Conservation (phyloP, 441 rosid species). For the Erysimum pusillum region DNA sequence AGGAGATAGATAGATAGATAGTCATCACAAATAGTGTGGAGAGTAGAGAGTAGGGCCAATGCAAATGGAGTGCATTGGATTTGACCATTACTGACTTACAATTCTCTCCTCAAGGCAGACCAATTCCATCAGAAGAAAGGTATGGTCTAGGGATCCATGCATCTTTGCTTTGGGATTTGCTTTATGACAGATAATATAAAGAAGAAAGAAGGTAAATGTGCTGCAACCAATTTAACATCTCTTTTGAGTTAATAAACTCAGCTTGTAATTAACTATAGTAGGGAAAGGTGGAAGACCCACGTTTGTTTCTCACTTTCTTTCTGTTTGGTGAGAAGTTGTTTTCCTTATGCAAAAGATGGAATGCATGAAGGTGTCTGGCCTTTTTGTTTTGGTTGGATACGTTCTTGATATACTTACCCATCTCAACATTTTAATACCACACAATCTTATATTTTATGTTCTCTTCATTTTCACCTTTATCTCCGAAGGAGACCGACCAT, state of each 20-base stretch:
- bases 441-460: background rate
- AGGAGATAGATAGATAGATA: slow-evolving; percentile 7
- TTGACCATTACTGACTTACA: slow-evolving; percentile 34
- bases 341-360: slow-evolving; percentile 36
- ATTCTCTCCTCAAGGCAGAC: slow-evolving; percentile 41
- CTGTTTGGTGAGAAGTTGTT: slow-evolving; percentile 42
- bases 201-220: slow-evolving; percentile 28
- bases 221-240: slow-evolving; percentile 14
- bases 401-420: slow-evolving; percentile 27
- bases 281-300: slow-evolving; percentile 34
- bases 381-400: background rate
- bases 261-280: slow-evolving; percentile 22
- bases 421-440: background rate
- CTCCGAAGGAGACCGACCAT: slow-evolving; percentile 10
- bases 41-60: slow-evolving; percentile 36
- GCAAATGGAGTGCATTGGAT: slow-evolving; percentile 37
- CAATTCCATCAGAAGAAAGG: slow-evolving; percentile 36
- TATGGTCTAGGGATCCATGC: slow-evolving; percentile 38
- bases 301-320: slow-evolving; percentile 34
- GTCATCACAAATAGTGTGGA: slow-evolving; percentile 34
- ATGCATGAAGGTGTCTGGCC: slow-evolving; percentile 38
- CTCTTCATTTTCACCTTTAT: background rate
- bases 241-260: slow-evolving; percentile 14
- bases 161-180: slow-evolving; percentile 39
- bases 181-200: slow-evolving; percentile 30